Conservation (phyloP, 164 flowering plant genomes). For the Umbilicus rupestris region DNA sequence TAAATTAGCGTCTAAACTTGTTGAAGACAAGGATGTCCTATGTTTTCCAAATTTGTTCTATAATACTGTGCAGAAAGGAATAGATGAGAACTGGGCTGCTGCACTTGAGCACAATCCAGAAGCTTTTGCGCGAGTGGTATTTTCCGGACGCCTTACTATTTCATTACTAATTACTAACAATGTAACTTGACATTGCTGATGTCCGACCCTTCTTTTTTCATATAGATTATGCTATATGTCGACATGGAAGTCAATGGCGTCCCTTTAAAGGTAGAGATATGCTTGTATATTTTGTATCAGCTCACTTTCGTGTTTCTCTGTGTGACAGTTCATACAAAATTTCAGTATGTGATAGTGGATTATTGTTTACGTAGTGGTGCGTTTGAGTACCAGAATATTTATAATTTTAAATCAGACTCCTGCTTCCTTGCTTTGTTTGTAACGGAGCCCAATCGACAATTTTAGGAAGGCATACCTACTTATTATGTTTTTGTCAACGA, state of each 20-base stretch:
- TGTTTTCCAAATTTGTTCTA: not conserved
- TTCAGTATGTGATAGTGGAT: not conserved
- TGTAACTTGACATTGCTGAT: not conserved
- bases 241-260: conserved; percentile 99
- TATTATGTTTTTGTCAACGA: not conserved
- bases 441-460: too few species aligned
- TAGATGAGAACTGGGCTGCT: conserved; percentile 97
- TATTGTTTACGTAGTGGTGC: too few species aligned
- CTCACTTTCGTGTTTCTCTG: not conserved
- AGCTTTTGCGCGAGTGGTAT: conserved; percentile 95
- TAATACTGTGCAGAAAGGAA: conserved; percentile 67
- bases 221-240: conserved; percentile 92
- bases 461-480: not conserved
- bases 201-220: not conserved
- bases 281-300: not conserved
- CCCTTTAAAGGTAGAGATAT: conserved; percentile 65
- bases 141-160: conserved; percentile 13
- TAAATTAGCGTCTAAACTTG: not conserved
- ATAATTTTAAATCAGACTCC: not conserved
- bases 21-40: not conserved
- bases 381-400: too few species aligned
- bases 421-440: not conserved
- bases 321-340: not conserved
- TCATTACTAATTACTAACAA: not conserved
- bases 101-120: conserved; percentile 95